Evolutionary conservation across 257 asterid genomes (phyloP).

Genomic region (Plantago ovata): DNA sequence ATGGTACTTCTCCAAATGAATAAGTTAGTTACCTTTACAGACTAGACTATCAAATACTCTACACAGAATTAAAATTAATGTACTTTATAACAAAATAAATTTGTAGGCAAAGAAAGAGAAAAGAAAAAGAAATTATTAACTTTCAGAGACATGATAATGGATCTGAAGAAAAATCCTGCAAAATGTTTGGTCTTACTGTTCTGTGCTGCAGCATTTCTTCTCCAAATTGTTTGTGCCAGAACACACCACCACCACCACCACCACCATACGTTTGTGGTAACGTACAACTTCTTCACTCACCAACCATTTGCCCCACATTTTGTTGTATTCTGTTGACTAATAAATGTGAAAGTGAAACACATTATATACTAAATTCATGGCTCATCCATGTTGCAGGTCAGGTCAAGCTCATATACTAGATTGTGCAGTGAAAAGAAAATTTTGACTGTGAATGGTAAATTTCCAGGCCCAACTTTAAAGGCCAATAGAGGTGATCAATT

Average conservation of each 20-base stretch:
- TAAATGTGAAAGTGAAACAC: no score
- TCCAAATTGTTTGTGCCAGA: conserved; percentile 23
- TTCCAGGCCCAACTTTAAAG: conserved; percentile 48
- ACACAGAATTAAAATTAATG: no score
- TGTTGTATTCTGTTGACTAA: no score
- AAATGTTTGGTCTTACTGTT: conserved; percentile 12
- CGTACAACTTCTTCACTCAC: conserved; percentile 14
- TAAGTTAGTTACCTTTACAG: no score
- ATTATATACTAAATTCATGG: neutral
- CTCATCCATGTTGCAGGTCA: conserved; percentile 24
- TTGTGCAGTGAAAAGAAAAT: conserved; percentile 44
- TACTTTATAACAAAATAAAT: no score
- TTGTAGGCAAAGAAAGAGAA: neutral
- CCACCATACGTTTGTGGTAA: conserved; percentile 42
- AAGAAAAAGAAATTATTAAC: neutral
- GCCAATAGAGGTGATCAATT: conserved; percentile 39
- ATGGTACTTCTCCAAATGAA: no score
- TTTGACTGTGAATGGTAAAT: conserved; percentile 48
- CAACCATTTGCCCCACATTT: neutral
- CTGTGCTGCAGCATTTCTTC: conserved; percentile 19
- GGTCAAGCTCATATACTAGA: conserved; percentile 34
- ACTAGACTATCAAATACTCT: no score
- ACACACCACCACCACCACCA: no score
- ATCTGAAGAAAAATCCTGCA: conserved; percentile 1
- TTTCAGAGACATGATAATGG: conserved; percentile 7